Percentiles rank a stretch among this genome's conserved stretches.
These are phyloP conservation scores for Penicillium sp. DNA, from an alignment of 2,329 filamentous ascomycete species.

Conservation along the genomic window DNA sequence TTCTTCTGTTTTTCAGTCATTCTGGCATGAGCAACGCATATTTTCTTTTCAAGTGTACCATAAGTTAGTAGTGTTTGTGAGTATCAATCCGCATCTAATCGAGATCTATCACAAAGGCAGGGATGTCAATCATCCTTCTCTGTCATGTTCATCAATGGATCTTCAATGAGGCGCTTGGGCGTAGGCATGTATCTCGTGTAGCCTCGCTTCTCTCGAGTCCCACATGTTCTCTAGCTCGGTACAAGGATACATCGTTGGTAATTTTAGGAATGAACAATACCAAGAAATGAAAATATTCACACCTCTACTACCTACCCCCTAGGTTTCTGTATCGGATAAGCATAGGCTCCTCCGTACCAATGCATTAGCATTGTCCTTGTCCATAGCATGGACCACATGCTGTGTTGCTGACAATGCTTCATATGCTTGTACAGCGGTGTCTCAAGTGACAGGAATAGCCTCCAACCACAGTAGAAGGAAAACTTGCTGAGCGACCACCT, in stretches of 20 bases:
- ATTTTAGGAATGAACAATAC: conserved; percentile 2
- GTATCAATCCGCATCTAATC: background rate
- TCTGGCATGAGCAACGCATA: background rate
- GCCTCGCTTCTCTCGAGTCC: background rate
- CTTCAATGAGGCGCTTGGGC: background rate
- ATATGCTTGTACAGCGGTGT: conserved; percentile 6
- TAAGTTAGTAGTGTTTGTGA: background rate
- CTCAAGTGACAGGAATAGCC: conserved; percentile 6
- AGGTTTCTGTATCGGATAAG: background rate
- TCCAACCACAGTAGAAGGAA: background rate
- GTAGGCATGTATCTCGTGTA: background rate
- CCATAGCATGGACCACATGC: background rate
- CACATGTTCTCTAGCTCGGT: background rate
- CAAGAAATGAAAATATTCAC: background rate
- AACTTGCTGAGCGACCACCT: background rate
- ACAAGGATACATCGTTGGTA: background rate
- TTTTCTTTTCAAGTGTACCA: conserved; percentile 15
- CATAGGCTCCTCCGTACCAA: background rate
- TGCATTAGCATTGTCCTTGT: background rate
- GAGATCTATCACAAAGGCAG: background rate
- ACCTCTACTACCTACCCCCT: background rate
- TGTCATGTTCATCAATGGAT: conserved; percentile 11
- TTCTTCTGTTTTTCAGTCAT: background rate
- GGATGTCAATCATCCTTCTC: conserved; percentile 2
- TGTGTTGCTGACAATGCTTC: background rate